These are phyloP conservation scores for Talaromyces verruculosus DNA, from an alignment of 2,329 filamentous ascomycete species.

Conservation along the genomic window DNA sequence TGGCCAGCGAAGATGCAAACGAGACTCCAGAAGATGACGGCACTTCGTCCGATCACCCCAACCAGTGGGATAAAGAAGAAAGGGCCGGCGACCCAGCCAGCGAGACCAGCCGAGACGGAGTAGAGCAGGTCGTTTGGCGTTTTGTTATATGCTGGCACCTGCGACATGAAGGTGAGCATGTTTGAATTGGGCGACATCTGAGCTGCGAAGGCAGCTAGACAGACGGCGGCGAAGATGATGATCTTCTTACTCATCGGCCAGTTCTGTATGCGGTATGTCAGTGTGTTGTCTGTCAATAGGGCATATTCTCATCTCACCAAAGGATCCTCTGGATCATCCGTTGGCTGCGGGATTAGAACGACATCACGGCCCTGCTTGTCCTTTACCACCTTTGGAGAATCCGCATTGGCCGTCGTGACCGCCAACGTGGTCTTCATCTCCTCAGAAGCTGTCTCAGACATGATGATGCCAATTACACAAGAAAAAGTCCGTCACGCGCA, in stretches of 20 bases:
- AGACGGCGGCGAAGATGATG: constrained; percentile 19
- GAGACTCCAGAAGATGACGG: constrained; percentile 28
- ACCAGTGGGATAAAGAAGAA: constrained; percentile 26
- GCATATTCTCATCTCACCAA: constrained; percentile 5
- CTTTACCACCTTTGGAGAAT: constrained; percentile 7
- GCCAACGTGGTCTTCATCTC: constrained; percentile 7
- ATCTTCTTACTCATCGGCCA: constrained; percentile 20
- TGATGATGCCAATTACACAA: constrained; percentile 1
- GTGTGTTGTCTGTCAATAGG: background rate
- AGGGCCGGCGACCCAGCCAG: constrained; percentile 26
- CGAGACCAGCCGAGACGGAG: constrained; percentile 23
- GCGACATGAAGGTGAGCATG: constrained; percentile 21
- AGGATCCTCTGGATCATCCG: constrained; percentile 16
- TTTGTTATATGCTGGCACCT: constrained; percentile 24
- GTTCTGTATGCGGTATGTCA: constrained; percentile 12
- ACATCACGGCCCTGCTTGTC: constrained; percentile 15
- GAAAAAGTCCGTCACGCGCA: background rate
- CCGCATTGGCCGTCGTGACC: constrained; percentile 5
- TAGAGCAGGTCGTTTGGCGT: constrained; percentile 18
- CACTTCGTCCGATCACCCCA: constrained; percentile 23
- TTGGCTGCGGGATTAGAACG: constrained; percentile 11
- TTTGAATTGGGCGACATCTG: constrained; percentile 21
- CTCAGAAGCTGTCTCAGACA: constrained; percentile 13
- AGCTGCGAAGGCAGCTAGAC: constrained; percentile 17
- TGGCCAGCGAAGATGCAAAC: constrained; percentile 23